Percentiles rank a stretch among this genome's conserved stretches.
Evolutionary conservation across 805 yeast species (phyloP).

Genomic region (Kuraishia molischiana): DNA sequence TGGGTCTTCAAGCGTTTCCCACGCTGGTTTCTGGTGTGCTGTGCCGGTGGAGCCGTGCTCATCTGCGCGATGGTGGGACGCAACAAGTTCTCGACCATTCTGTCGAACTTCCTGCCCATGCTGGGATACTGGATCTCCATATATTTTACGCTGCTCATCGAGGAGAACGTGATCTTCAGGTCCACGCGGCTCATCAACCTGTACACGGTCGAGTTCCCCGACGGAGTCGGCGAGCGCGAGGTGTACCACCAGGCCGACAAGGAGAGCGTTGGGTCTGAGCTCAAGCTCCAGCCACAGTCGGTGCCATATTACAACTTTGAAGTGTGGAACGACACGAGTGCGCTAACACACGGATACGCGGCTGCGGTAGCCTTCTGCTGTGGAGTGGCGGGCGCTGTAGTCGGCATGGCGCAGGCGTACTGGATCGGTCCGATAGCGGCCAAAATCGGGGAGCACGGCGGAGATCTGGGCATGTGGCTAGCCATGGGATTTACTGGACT

Average conservation of each 20-base stretch:
- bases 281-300: not conserved
- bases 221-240: slow-evolving; percentile 1
- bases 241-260: not conserved
- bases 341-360: slow-evolving; percentile 64
- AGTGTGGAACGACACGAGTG: slow-evolving; percentile 55
- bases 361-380: slow-evolving; percentile 53
- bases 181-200: slow-evolving; percentile 30
- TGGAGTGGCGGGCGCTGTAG: slow-evolving; percentile 75
- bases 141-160: slow-evolving; percentile 59
- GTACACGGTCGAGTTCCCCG: slow-evolving; percentile 33
- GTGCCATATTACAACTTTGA: slow-evolving; percentile 55
- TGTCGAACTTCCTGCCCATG: slow-evolving; percentile 83
- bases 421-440: slow-evolving; percentile 71
- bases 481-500: slow-evolving; percentile 62
- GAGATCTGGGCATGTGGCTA: slow-evolving; percentile 78
- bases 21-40: slow-evolving; percentile 66
- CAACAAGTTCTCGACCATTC: slow-evolving; percentile 58
- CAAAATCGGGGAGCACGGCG: slow-evolving; percentile 55
- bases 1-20: slow-evolving; percentile 46
- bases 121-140: slow-evolving; percentile 86
- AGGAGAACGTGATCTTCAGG: slow-evolving; percentile 69
- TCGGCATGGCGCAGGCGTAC: slow-evolving; percentile 85
- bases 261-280: not conserved
- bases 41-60: slow-evolving; percentile 52
- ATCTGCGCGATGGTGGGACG: slow-evolving; percentile 71